Conservation (phyloP, 805 yeast species). For the Pichia gijzeniarum region DNA sequence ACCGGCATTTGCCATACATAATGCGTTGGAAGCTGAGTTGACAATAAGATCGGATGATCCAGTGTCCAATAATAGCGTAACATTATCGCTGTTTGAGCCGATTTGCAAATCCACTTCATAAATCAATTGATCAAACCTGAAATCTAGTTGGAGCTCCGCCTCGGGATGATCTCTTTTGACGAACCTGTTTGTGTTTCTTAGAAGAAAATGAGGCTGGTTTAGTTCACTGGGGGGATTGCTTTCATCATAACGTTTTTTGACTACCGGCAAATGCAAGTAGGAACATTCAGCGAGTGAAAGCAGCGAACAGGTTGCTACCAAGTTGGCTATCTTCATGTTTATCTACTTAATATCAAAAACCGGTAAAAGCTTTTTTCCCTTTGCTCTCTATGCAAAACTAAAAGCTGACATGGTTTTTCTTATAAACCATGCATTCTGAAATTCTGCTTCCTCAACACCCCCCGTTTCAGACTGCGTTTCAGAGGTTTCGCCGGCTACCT, state of each 20-base stretch:
- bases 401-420: no score
- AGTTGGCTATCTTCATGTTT: not conserved
- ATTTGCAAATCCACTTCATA: constrained; percentile 37
- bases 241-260: not conserved
- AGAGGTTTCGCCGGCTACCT: no score
- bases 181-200: not conserved
- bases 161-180: constrained; percentile 5
- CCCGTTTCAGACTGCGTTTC: no score
- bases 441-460: no score
- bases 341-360: no score
- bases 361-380: no score
- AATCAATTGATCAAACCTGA: constrained; percentile 8
- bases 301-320: no score
- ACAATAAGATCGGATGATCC: constrained; percentile 69
- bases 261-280: not conserved
- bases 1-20: constrained; percentile 4
- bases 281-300: not conserved
- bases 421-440: no score
- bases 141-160: not conserved
- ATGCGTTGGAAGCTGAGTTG: constrained; percentile 18
- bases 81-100: constrained; percentile 49
- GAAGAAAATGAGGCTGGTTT: not conserved
- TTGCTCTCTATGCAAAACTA: no score
- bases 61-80: constrained; percentile 52
- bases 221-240: not conserved